Percentiles rank a stretch among this genome's conserved stretches.
phyloP scores from a whole-genome alignment of 2,329 filamentous ascomycete species.

The Harringtonia aguacate region DNA sequence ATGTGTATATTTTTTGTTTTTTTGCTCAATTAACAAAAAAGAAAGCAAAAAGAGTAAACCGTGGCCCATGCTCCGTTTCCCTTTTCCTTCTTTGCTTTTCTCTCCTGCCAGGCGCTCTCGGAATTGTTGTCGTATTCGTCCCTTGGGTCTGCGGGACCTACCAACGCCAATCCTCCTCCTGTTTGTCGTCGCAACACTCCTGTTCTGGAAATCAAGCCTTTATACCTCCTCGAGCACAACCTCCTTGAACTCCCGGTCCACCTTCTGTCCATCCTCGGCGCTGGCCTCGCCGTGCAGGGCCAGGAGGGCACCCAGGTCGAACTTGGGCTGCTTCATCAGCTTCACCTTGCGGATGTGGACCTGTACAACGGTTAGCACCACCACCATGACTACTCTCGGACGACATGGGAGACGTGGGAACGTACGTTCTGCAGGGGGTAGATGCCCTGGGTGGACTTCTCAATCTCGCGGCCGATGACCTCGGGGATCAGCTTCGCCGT shows the following conservation, averaged over 20 bases:
- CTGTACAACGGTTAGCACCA: conserved; percentile 33
- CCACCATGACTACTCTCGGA: too few species aligned
- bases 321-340: conserved; percentile 97
- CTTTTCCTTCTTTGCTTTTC: conserved; percentile 1
- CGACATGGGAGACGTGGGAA: neutral
- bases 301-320: conserved; percentile 93
- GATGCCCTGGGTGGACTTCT: conserved; percentile 99
- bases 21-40: conserved; percentile 1
- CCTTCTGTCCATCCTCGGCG: conserved; percentile 96
- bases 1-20: neutral
- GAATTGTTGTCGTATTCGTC: neutral
- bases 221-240: conserved; percentile 88
- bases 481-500: conserved; percentile 98
- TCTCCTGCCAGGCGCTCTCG: neutral
- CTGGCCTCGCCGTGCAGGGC: conserved; percentile 95
- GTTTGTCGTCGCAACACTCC: too few species aligned
- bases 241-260: conserved; percentile 99
- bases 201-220: too few species aligned
- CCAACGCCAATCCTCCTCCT: too few species aligned
- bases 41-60: conserved; percentile 6
- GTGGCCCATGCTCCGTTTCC: conserved; percentile 6
- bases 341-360: conserved; percentile 99
- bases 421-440: conserved; percentile 98
- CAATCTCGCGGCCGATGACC: conserved; percentile 98
- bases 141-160: too few species aligned